Evolutionary conservation across 805 yeast genomes (phyloP).

Genomic region (Babjeviella inositovora): DNA sequence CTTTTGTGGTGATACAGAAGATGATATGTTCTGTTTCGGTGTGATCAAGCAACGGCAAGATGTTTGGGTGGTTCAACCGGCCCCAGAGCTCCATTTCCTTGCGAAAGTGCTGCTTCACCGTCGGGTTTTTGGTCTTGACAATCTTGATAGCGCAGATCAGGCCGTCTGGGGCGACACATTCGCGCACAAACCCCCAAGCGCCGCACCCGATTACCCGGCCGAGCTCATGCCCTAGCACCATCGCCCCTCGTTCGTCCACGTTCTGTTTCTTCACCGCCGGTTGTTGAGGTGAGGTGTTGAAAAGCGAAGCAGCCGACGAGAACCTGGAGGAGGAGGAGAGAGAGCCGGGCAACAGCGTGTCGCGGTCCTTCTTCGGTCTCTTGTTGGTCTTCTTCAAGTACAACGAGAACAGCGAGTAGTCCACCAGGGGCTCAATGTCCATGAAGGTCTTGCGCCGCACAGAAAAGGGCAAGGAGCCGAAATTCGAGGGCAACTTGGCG

Average conservation of each 20-base stretch:
- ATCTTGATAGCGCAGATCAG: conserved; percentile 37
- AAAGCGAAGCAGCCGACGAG: conserved; percentile 20
- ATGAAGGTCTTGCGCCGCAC: conserved; percentile 15
- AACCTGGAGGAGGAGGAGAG: conserved; percentile 15
- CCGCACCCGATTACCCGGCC: conserved; percentile 78
- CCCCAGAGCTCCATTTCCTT: conserved; percentile 72
- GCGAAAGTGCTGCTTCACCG: conserved; percentile 40
- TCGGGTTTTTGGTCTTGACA: conserved; percentile 16
- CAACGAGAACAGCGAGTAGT: conserved; percentile 22
- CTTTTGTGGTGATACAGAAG: conserved; percentile 56
- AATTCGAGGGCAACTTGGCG: conserved; percentile 20
- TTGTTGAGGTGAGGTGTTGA: conserved; percentile 18
- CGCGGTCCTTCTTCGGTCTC: no score
- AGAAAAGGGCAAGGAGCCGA: conserved; percentile 24
- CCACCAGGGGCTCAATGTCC: conserved; percentile 18
- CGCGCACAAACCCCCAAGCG: conserved; percentile 80
- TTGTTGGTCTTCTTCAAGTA: conserved; percentile 18
- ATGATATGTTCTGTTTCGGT: conserved; percentile 44
- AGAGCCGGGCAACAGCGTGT: no score
- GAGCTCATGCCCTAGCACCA: conserved; percentile 41
- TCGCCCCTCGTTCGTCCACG: conserved; percentile 53
- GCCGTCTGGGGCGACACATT: conserved; percentile 24
- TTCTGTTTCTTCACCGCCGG: conserved; percentile 13
- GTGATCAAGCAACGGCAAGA: conserved; percentile 46
- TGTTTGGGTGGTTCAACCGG: conserved; percentile 41